phyloP scores from a whole-genome alignment of 805 yeast species.

The Kurtzmaniella cleridarum region DNA sequence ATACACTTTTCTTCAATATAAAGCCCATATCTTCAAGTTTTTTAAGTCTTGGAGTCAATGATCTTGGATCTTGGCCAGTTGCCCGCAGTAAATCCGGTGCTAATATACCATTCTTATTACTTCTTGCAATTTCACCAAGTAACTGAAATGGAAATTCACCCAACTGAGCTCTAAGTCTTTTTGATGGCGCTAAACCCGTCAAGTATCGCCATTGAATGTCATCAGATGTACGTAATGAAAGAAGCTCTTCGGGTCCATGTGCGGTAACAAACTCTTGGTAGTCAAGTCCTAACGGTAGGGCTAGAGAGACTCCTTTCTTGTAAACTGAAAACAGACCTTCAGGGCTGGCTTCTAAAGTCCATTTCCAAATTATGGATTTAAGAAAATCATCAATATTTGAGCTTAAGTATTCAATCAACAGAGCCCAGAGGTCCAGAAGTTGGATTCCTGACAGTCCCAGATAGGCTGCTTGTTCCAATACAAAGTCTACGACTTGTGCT shows the following conservation, averaged over 20 bases:
- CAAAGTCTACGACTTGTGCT: constrained; percentile 17
- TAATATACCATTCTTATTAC: constrained; percentile 52
- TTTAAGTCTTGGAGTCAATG: constrained; percentile 59
- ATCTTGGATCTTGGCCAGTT: constrained; percentile 67
- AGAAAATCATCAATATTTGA: constrained; percentile 27
- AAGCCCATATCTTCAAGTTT: constrained; percentile 46
- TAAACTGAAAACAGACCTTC: constrained; percentile 10
- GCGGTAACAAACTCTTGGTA: constrained; percentile 13
- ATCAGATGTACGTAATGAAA: constrained; percentile 37
- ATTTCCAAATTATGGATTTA: constrained; percentile 36
- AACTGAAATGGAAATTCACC: constrained; percentile 54
- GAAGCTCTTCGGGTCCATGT: constrained; percentile 11
- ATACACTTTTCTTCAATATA: constrained; percentile 35
- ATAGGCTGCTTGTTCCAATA: constrained; percentile 24
- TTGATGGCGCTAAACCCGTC: constrained; percentile 44
- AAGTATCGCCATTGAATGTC: constrained; percentile 54
- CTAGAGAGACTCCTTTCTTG: constrained; percentile 9
- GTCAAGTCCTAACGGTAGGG: constrained; percentile 9
- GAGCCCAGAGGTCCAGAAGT: constrained; percentile 23
- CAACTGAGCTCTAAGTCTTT: constrained; percentile 43
- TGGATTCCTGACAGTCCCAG: constrained; percentile 28
- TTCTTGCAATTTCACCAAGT: constrained; percentile 54
- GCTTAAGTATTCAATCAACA: constrained; percentile 14
- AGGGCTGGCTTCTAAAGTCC: constrained; percentile 16
- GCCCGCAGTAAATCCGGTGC: constrained; percentile 50